phyloP scores from a whole-genome alignment of 306 rosid species.

The Parietaria judaica region DNA sequence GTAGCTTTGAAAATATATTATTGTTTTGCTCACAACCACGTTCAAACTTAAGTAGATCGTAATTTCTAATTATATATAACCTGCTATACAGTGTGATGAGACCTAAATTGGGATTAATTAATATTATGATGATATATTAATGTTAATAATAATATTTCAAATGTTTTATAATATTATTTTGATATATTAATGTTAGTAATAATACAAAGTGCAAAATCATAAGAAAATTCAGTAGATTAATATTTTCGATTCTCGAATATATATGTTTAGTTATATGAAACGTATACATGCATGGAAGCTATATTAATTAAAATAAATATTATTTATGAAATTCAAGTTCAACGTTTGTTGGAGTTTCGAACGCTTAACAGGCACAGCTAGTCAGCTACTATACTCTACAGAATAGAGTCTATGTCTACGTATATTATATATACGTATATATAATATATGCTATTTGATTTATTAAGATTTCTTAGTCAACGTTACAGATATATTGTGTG shows the following conservation, averaged over 20 bases:
- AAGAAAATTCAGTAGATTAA: not conserved
- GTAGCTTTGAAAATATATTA: constrained; percentile 1
- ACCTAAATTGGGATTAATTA: too few species aligned
- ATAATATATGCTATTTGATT: not conserved
- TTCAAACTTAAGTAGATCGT: too few species aligned
- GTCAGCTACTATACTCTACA: constrained; percentile 13
- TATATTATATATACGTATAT: not conserved
- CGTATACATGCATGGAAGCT: not conserved
- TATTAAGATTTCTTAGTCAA: constrained; percentile 10
- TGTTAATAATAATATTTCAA: too few species aligned
- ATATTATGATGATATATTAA: too few species aligned
- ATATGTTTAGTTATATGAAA: not conserved
- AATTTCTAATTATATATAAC: too few species aligned
- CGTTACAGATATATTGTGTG: constrained; percentile 13
- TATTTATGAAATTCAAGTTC: constrained; percentile 37
- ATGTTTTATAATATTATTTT: too few species aligned
- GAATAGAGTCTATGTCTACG: constrained; percentile 10
- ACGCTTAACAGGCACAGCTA: too few species aligned
- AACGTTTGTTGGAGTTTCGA: constrained; percentile 57
- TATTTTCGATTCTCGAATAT: not conserved
- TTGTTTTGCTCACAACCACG: constrained; percentile 5
- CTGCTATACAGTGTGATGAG: too few species aligned
- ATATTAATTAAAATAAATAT: constrained; percentile 1
- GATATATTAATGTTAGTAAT: too few species aligned
- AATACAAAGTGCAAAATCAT: too few species aligned